A percentile compares a stretch with the other conserved stretches of the same genome.
Conservation (phyloP, 306 rosid species). For the Dicorynia guianensis region DNA sequence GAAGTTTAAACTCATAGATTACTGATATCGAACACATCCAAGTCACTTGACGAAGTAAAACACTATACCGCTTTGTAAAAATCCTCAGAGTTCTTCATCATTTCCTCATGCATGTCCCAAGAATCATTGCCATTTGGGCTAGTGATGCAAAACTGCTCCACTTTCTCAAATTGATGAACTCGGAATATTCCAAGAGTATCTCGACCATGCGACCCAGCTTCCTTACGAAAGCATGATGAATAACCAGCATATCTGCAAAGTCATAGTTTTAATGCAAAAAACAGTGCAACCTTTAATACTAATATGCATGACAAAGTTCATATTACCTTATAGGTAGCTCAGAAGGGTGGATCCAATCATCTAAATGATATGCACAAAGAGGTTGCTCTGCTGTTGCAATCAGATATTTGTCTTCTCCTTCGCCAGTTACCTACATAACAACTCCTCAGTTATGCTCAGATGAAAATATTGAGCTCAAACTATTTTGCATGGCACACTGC, state of each 20-base stretch:
- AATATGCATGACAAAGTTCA: neutral
- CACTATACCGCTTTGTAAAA: conserved; percentile 70
- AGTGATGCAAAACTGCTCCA: conserved; percentile 92
- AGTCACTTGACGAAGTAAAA: conserved; percentile 1
- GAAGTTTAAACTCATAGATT: neutral
- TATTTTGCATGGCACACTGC: neutral
- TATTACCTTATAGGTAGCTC: conserved; percentile 83
- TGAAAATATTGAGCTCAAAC: neutral
- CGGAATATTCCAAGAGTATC: conserved; percentile 96
- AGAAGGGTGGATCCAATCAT: conserved; percentile 98
- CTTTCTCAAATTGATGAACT: conserved; percentile 96
- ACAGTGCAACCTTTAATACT: neutral
- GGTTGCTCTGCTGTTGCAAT: conserved; percentile 99
- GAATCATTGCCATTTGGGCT: conserved; percentile 84
- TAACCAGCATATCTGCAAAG: conserved; percentile 87
- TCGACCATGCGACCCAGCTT: conserved; percentile 98
- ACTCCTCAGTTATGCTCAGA: conserved; percentile 13
- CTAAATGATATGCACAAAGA: conserved; percentile 85
- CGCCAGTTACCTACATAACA: conserved; percentile 84
- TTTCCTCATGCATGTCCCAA: conserved; percentile 96
- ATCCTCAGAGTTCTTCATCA: conserved; percentile 90
- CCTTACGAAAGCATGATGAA: conserved; percentile 95
- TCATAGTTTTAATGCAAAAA: conserved; percentile 19
- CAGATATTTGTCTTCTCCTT: conserved; percentile 96
- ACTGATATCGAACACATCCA: conserved; percentile 15